Conservation (phyloP, 208 protist genomes). For the Leishmania tarentolae region DNA sequence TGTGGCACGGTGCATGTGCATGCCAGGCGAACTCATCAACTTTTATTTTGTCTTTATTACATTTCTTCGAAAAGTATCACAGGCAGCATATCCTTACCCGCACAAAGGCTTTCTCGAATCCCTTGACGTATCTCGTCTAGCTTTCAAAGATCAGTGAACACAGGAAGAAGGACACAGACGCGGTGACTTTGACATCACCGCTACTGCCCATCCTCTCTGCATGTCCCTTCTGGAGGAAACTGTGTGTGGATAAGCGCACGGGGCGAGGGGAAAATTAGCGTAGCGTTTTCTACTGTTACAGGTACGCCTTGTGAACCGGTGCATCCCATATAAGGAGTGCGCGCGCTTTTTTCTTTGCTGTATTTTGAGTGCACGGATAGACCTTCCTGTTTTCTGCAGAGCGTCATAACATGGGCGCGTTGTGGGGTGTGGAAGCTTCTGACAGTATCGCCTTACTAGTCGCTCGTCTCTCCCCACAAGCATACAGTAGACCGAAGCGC, state of each 20-base stretch:
- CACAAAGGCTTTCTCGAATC: neutral
- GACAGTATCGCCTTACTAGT: neutral
- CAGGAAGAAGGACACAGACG: neutral
- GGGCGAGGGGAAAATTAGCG: no score
- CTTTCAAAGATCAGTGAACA: neutral
- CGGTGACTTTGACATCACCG: neutral
- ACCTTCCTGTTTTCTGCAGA: neutral
- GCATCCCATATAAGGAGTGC: neutral
- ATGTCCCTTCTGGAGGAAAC: neutral
- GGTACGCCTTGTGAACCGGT: neutral
- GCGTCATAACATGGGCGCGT: neutral
- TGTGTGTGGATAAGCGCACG: neutral
- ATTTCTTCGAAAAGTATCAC: neutral
- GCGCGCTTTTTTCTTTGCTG: neutral
- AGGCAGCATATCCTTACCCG: neutral
- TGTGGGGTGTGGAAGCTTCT: neutral
- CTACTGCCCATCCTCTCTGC: neutral
- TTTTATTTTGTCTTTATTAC: constrained; percentile 5
- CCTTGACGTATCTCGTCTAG: neutral
- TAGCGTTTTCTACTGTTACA: neutral
- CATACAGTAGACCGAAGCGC: neutral
- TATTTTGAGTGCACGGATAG: neutral
- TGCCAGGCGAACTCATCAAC: no score
- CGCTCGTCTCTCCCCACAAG: neutral
- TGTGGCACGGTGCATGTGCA: neutral